Base-by-base conservation (phyloP, 192 early-diverging fungal genomes). In the Podila clonocystis region DNA sequence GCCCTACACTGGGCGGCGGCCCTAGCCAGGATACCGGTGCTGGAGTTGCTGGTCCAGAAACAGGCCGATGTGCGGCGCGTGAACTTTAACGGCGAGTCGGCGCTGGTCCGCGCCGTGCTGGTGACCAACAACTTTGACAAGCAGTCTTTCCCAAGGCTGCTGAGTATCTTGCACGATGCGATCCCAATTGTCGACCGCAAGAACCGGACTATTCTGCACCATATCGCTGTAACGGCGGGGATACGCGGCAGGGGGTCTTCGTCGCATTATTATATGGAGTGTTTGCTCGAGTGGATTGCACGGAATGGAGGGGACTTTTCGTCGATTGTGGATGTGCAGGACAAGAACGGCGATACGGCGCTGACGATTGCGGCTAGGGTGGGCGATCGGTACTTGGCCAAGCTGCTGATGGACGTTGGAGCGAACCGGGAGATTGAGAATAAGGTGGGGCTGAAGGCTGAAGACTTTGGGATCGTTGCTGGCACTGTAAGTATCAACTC, bases 1-100 rank as follows among this genome's bases (percentile, higher is more conserved):
- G 89, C 96, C 2, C 83, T 99, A 9, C 98, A 99, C 70, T 99
- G 97, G 97, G 96, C 98, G 15, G 93, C 96, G 1, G 94, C 97
- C 9, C 83, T 99, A 26, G 97, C 91, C 0, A 82, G 92, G 49
- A 87, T 95, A 48, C 84, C 88, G 34, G 86, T 97, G 1, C 74
- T 97, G 22, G 91, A 93, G 33, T 78, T 95, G 28, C 84, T 99
- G 30, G 71, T 99, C 3, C 82, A 89, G 34, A 92, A 88, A 22
- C 92, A 93, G n/a, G 91, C 94, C 8, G 88, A 95, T 73, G 75
- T 91, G 4, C 85, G 85, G 5, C 72, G 84, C 63, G 80, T 89
- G 7, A 99, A 99, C 80, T 87, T 88, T 65, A 89, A 83, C 29
- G 96, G 97, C 36, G 96, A 99, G 78, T 93, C 96, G 17, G 91